Conservation (phyloP, 2,329 filamentous ascomycete genomes). For the Xylariaceae sp. region DNA sequence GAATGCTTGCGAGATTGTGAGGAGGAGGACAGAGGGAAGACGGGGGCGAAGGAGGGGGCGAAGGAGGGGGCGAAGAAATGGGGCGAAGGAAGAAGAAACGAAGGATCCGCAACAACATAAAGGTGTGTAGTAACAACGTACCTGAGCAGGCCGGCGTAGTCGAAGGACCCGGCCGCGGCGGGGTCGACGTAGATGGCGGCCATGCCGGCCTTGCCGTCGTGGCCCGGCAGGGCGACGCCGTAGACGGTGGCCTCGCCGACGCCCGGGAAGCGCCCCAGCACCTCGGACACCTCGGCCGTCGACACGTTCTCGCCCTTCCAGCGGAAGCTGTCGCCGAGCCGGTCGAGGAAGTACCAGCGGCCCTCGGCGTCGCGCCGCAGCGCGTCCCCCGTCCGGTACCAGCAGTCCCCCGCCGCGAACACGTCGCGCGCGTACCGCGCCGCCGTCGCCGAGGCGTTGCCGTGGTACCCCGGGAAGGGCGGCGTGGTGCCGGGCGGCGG, state of each 20-base stretch:
- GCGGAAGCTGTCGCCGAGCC: constrained; percentile 64
- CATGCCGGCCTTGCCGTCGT: constrained; percentile 63
- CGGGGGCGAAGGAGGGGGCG: not conserved
- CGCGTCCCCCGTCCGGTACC: constrained; percentile 62
- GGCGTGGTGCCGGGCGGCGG: constrained; percentile 44
- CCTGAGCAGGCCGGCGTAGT: constrained; percentile 52
- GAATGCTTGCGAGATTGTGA: no score
- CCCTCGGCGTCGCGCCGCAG: constrained; percentile 54
- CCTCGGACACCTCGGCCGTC: constrained; percentile 59
- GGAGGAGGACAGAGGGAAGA: no score
- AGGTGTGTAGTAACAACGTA: no score
- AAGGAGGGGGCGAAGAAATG: no score
- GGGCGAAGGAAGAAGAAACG: constrained; percentile 1
- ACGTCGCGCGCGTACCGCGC: constrained; percentile 61
- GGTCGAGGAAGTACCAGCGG: constrained; percentile 62
- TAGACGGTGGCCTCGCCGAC: constrained; percentile 64
- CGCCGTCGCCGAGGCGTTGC: constrained; percentile 56
- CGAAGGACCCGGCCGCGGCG: constrained; percentile 38
- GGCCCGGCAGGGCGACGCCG: constrained; percentile 55
- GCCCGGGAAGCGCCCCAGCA: constrained; percentile 50
- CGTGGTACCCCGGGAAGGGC: constrained; percentile 61
- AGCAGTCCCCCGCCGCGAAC: constrained; percentile 59
- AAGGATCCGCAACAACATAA: no score
- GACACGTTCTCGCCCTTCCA: constrained; percentile 68
- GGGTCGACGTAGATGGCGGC: constrained; percentile 51